Evolutionary conservation across 2,329 filamentous ascomycete species (phyloP), one percentile per base, ranked within the genome.

Genomic region (Trichoderma aggressivum): DNA sequence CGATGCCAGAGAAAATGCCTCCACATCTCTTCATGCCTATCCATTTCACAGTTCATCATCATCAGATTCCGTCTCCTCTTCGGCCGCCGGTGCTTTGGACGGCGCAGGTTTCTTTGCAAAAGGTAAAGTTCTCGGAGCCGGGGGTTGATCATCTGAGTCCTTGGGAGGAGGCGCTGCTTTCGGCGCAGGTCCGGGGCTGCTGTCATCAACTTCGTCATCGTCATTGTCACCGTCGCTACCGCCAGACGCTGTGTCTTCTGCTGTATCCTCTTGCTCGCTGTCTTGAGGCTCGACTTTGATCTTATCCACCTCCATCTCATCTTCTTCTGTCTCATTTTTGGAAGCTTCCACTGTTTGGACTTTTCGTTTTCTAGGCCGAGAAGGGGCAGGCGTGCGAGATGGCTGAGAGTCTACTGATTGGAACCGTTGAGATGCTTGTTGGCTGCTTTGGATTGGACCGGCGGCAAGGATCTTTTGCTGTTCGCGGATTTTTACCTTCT

Each of bases 401-500:
- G 73, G 76, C 75, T 77, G 79, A 71, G 72, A 71, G 50, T 74
- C 47, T 28, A 55, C 39, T 26, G 71, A 62, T 47, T 79, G 75
- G 30, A 67, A 70, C 59, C 75, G 75, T n/a, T 74, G 78, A 65
- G 72, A 77, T 71, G 74, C 72, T 75, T 73, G 71, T 55, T 72
- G 70, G 24, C 50, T 58, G 26, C 28, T 60, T 58, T 43, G 65
- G 16, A 68, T 32, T 2, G 65, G 84, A 3, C 83, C 84, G 2
- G 81, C 74, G 4, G 82, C 79, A 28, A 94, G 80, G 24, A 92
- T 80, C 50, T 87, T 86, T 75, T 92, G 89, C 80, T 94, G 91
- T 75, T 94, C 88, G 56, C 92, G 83, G 63, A 94, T 94, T 80
- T 92, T 94, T 66, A 90, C 83, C 80, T 94, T 94, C 82, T 95